phyloP scores from a whole-genome alignment of 2,329 filamentous ascomycete genomes.

The Colletotrichum sidae region DNA sequence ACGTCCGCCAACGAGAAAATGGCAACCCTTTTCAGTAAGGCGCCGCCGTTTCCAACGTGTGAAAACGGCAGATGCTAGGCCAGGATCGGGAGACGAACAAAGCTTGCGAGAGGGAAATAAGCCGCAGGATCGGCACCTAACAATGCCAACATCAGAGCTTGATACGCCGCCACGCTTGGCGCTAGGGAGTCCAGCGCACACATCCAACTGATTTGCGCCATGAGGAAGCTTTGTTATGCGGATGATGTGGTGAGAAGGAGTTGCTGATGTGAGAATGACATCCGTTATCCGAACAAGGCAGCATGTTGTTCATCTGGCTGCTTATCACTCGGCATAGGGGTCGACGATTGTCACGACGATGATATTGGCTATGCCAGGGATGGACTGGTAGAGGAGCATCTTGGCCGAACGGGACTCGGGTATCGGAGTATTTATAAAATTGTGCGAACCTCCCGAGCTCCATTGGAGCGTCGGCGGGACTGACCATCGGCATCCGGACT shows the following conservation, averaged over 20 bases:
- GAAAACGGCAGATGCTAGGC: not conserved
- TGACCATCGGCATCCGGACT: conserved; percentile 20
- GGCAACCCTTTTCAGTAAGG: too few species aligned
- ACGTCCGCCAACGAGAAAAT: too few species aligned
- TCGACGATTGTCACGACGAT: not conserved
- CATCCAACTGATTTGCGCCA: conserved; percentile 1
- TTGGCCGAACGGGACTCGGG: conserved; percentile 8
- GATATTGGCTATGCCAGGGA: not conserved
- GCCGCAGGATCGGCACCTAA: conserved; percentile 14
- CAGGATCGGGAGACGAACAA: conserved; percentile 1
- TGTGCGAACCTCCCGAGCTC: not conserved
- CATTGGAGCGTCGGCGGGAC: conserved; percentile 6
- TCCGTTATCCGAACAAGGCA: not conserved
- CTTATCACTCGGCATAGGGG: not conserved
- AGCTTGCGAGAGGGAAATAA: conserved; percentile 1
- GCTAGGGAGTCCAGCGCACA: not conserved
- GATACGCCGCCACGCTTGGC: conserved; percentile 21
- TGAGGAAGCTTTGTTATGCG: not conserved
- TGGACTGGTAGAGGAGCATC: not conserved
- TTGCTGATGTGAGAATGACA: conserved; percentile 17
- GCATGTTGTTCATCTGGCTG: not conserved
- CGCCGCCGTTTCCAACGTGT: too few species aligned
- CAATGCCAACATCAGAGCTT: conserved; percentile 25
- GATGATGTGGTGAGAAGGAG: not conserved
- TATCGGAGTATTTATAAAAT: conserved; percentile 1